phyloP scores from a whole-genome alignment of 352 stramenopile genomes.

The Aphanomyces invadans region DNA sequence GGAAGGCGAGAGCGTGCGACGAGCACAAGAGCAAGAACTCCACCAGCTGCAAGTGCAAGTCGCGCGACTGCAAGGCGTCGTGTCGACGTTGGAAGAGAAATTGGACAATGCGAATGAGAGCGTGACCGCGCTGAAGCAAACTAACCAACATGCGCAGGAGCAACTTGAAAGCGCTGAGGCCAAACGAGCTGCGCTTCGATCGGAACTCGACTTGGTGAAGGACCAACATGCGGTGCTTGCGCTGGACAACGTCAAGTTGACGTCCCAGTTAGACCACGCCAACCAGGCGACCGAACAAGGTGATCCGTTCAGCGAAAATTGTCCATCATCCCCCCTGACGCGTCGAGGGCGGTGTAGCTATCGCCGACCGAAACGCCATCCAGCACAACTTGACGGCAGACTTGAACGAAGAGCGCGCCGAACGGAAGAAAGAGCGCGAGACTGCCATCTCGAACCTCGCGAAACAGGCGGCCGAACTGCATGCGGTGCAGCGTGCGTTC shows the following conservation, averaged over 20 bases:
- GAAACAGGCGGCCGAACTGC: conserved; percentile 52
- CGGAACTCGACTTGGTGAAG: conserved; percentile 35
- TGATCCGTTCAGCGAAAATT: neutral
- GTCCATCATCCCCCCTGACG: neutral
- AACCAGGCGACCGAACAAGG: conserved; percentile 31
- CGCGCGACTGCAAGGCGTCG: conserved; percentile 38
- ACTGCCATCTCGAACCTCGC: conserved; percentile 54
- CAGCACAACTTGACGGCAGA: conserved; percentile 27
- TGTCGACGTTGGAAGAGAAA: conserved; percentile 51
- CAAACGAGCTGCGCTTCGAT: conserved; percentile 27
- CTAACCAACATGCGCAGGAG: conserved; percentile 28
- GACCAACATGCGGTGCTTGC: conserved; percentile 28
- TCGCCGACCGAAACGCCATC: neutral
- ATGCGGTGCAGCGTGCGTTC: conserved; percentile 43
- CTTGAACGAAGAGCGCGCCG: conserved; percentile 31
- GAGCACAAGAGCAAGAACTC: conserved; percentile 33
- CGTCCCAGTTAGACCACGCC: conserved; percentile 43
- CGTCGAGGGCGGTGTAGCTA: neutral
- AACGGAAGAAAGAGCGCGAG: conserved; percentile 45
- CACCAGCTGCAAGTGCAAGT: conserved; percentile 44
- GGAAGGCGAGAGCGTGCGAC: conserved; percentile 27
- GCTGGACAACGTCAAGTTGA: conserved; percentile 49
- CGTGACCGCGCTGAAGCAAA: conserved; percentile 35
- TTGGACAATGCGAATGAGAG: conserved; percentile 32
- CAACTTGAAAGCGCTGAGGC: conserved; percentile 37